Base-by-base conservation (phyloP, 352 stramenopile genomes). In the Phytophthora tentaculata region DNA sequence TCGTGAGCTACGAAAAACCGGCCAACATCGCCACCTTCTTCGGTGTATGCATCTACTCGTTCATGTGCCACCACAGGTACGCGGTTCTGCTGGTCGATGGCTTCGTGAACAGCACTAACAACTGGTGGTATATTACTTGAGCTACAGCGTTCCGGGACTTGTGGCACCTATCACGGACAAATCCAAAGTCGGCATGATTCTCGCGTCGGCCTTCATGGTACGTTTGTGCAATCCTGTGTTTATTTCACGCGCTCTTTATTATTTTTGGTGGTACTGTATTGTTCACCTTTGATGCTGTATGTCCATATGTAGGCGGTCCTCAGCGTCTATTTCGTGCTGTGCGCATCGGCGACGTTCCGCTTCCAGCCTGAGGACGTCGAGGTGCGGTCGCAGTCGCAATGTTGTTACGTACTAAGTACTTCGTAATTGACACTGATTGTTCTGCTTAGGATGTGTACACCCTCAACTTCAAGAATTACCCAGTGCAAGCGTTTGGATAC, bases 61-160 rank as follows among this genome's bases (percentile, higher is more conserved):
- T 96, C 81, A 96, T 96, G 88, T 96, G 88, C 66, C 88, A 96
- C 62, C 88, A 96, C 79, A 95, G 86, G 86, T 94, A 70, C 13
- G 26, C 13, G 23, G 14, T 8, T 26, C 19, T 17, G 16, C 2
- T 50, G 20, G 13, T 35, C 12, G 6, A 63, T 32, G 8, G 7
- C n/a, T 5, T 55, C 24, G 1, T 47, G 6, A 29, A 49, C 28
- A 61, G 43, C 23, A 20, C 48, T 66, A 48, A 61, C 22, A 35
- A 9, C 2, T 20, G 24, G 16, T 23, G 48, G 13, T 24, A 6
- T 56, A 26, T 60, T 47, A 8, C 19, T 44, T 49, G 29, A 39
- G 44, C 2, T 50, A 41, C 51, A 95, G 88, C 51, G 83, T 96
- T 50, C 88, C 88, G 3, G 88, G 88, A 19, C 85, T 96, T 29